phyloP scores from a whole-genome alignment of 2,329 filamentous ascomycete genomes.

The Microascus cirrosus region DNA sequence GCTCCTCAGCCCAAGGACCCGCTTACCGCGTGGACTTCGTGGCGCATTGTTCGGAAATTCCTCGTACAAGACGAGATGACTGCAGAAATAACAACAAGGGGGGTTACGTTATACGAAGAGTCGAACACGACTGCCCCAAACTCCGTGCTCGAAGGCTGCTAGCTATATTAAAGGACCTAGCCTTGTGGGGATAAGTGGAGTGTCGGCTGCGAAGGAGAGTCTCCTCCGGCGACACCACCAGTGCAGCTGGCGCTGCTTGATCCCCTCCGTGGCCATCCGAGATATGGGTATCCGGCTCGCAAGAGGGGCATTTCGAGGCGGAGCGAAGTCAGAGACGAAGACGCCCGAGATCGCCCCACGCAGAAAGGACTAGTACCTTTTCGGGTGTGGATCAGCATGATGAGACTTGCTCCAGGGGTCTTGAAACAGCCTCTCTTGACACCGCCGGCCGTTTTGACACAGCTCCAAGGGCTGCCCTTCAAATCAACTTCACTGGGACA shows the following conservation, averaged over 20 bases:
- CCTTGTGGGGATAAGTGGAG: constrained; percentile 2
- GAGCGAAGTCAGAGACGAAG: not conserved
- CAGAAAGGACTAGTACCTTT: not conserved
- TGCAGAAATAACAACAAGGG: not conserved
- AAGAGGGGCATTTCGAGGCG: not conserved
- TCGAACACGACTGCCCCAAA: not conserved
- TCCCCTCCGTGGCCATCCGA: not conserved
- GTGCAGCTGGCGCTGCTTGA: not conserved
- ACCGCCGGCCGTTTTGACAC: not conserved
- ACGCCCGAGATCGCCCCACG: not conserved
- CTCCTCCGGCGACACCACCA: not conserved
- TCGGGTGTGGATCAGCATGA: not conserved
- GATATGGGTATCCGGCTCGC: not conserved
- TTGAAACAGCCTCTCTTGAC: constrained; percentile 2
- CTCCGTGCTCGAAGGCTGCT: not conserved
- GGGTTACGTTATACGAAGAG: not conserved
- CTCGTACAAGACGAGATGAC: not conserved
- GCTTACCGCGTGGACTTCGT: not conserved
- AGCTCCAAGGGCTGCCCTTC: not conserved
- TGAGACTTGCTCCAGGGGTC: constrained; percentile 3
- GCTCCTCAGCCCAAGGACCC: not conserved
- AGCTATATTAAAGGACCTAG: not conserved
- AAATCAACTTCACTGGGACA: not conserved
- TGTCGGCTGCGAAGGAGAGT: not conserved
- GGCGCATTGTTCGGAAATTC: not conserved